Base-by-base conservation (phyloP, 2,329 filamentous ascomycete species). In the Elsinoe ampelina region DNA sequence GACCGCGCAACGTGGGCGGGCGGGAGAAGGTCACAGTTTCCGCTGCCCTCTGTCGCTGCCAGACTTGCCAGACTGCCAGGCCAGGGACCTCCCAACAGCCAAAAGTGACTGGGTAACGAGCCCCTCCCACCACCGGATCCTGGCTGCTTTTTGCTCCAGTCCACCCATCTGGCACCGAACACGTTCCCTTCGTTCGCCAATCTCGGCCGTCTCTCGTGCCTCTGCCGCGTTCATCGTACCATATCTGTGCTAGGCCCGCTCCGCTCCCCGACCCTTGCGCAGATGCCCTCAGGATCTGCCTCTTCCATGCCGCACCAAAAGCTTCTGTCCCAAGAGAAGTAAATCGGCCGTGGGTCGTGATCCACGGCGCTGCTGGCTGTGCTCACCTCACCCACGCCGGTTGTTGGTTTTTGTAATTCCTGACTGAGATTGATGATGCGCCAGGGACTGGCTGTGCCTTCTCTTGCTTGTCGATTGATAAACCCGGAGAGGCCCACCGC, bases 261-360 rank as follows among this genome's bases (percentile, higher is more conserved):
- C 48, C 48, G 48, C 48, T 52, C 48, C 3, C 32, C 34, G 17
- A 52, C 48, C 48, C 32, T 38, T 52, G 48, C 26, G 17, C 34
- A 17, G 30, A 19, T 20, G 32, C 32, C 17, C 45, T 50, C 45
- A 50, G 26, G 48, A 52, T 52, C 48, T 52, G 48, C 34, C 19
- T 36, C 20, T 36, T 36, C 32, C 48, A 39, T 38, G 48, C 48
- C 32, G n/a, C 34, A 36, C 48, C 48, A 39, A 39, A 52, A 52
- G 15, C 48, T 52, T 52, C 48, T 13, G n/a, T 26, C 32, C 48
- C 48, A 52, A 52, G 48, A 52, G 48, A 55, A 38, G 20, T 43
- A 19, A 45, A 55, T 47, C 39, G 39, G 35, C n/a, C 39, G n/a
- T 26, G 22, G 22, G 22, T 26, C 22, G 48, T 52, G 48, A 52